Evolutionary conservation across 306 rosid genomes (phyloP), one percentile per base, ranked within the genome.

Genomic region (Sindora glabra): DNA sequence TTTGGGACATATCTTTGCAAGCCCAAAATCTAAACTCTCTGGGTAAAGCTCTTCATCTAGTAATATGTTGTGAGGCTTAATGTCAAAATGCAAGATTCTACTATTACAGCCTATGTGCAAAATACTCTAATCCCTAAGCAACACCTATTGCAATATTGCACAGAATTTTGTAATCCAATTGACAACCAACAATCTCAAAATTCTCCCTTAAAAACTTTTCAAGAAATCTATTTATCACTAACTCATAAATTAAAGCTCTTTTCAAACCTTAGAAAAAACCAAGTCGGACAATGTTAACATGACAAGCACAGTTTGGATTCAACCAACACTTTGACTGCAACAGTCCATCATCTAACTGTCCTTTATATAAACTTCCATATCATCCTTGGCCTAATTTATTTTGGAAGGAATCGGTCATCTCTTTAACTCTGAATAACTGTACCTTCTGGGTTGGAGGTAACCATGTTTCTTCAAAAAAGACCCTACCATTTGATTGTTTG

Each of bases 111-210:
- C 77, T 0, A 24, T 62, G 0, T 76, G 81, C 22, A 71, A 48
- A n/a, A 2, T 71, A 76, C 59, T 71, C 74, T n/a, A 77, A 36
- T 0, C 81, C 81, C n/a, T 38, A 25, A 18, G 81, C 82, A 51
- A 47, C 21, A 25, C 78, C 82, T 0, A 77, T n/a, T 3, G 69
- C 7, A 38, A 77, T 68, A 2, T 6, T 6, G 6, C 37, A 39
- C 12, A 57, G 12, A 13, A 62, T 49, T 18, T 67, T 57, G 50
- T 72, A 72, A 19, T 29, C 62, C 52, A 77, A 47, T 7, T 61
- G 57, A 0, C 1, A 32, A 10, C 26, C 10, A 8, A 2, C 10
- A 3, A 7, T 17, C 0, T 15, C 2, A 1, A 12, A 10, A 7
- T 56, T 18, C 0, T 32, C 21, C 34, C 54, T 70, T 54, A 58